Percentiles rank a stretch among this genome's conserved stretches.
Conservation (phyloP, 1,284 basidiomycete genomes). For the Cystobasidiaceae sp. region DNA sequence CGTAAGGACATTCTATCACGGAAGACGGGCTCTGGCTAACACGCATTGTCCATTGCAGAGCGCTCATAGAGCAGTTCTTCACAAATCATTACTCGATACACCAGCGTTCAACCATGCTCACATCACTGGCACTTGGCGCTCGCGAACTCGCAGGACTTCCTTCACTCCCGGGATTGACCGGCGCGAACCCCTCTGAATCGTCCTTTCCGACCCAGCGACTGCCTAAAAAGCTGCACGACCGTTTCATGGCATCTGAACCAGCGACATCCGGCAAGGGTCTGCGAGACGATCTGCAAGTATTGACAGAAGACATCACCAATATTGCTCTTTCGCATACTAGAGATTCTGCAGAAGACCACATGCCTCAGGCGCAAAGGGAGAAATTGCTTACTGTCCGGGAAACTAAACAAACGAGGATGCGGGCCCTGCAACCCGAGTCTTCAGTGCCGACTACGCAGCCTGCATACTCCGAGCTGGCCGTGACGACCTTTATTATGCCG, state of each 20-base stretch:
- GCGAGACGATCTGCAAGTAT: slow-evolving; percentile 54
- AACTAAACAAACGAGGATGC: slow-evolving; percentile 56
- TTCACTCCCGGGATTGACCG: slow-evolving; percentile 57
- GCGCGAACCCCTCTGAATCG: slow-evolving; percentile 47
- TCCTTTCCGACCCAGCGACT: slow-evolving; percentile 72
- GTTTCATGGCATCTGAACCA: slow-evolving; percentile 52
- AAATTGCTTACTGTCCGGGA: slow-evolving; percentile 63
- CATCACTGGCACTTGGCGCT: slow-evolving; percentile 75
- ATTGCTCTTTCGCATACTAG: slow-evolving; percentile 57
- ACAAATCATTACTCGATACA: slow-evolving; percentile 79
- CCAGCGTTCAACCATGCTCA: slow-evolving; percentile 78
- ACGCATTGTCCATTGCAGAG: slow-evolving; percentile 51
- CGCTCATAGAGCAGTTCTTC: slow-evolving; percentile 87
- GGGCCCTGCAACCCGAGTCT: slow-evolving; percentile 60
- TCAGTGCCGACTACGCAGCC: slow-evolving; percentile 41
- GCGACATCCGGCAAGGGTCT: slow-evolving; percentile 42
- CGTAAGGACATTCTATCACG: slow-evolving; percentile 55
- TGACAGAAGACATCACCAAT: slow-evolving; percentile 59
- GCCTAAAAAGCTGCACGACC: slow-evolving; percentile 63
- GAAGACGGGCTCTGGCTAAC: neutral
- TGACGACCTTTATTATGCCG: slow-evolving; percentile 79
- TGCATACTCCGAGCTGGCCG: slow-evolving; percentile 67
- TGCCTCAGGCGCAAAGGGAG: slow-evolving; percentile 62
- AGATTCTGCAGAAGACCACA: slow-evolving; percentile 52
- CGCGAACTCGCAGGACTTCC: slow-evolving; percentile 73